Percentiles rank a stretch among this genome's conserved stretches.
These are phyloP conservation scores for Vaccinium myrtillus DNA, from an alignment of 148 eudicot genomes.

Conservation along the genomic window DNA sequence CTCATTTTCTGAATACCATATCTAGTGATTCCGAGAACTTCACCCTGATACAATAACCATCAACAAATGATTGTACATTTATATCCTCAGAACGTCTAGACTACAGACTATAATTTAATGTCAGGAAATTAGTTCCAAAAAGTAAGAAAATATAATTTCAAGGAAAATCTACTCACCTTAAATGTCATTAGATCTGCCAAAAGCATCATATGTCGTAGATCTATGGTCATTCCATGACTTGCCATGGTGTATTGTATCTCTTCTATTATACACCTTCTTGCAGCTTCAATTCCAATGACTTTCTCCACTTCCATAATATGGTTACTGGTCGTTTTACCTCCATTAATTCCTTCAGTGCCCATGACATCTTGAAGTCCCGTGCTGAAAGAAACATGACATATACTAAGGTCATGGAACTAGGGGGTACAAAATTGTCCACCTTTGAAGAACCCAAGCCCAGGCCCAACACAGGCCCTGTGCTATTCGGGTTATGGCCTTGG, in stretches of 20 bases:
- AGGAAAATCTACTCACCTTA: constrained; percentile 43
- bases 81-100: neutral
- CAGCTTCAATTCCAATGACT: constrained; percentile 92
- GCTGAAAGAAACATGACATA: constrained; percentile 36
- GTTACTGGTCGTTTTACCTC: constrained; percentile 63
- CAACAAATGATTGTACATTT: neutral
- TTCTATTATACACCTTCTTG: constrained; percentile 62
- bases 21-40: constrained; percentile 81
- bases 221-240: constrained; percentile 81
- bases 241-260: constrained; percentile 75
- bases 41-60: constrained; percentile 54
- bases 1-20: constrained; percentile 81
- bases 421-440: neutral
- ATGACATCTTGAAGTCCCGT: constrained; percentile 75
- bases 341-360: constrained; percentile 81
- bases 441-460: neutral
- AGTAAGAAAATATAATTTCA: neutral
- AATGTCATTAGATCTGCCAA: constrained; percentile 91
- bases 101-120: neutral
- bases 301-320: constrained; percentile 67
- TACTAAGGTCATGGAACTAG: neutral
- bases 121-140: neutral
- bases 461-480: neutral
- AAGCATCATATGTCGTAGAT: constrained; percentile 96
- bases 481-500: neutral